Evolutionary conservation across 164 flowering plant species (phyloP).

Genomic region (Echeveria elegans): DNA sequence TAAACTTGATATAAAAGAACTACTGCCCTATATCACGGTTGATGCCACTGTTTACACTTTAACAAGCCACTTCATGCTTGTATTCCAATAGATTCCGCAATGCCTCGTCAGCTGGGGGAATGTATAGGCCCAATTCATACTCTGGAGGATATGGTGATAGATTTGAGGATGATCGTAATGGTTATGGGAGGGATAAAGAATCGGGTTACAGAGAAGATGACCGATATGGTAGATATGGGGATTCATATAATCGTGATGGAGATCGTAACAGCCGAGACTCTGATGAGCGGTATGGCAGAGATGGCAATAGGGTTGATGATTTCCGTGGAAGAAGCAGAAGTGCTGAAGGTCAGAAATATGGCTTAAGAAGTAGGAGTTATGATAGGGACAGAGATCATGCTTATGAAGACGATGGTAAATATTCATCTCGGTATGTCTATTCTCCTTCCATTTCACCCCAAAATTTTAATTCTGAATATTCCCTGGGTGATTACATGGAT

Average conservation of each 20-base stretch:
- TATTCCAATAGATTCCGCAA: neutral
- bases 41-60: neutral
- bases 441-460: neutral
- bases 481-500: neutral
- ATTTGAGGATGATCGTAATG: slow-evolving; percentile 24
- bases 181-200: slow-evolving; percentile 32
- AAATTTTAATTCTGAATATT: neutral
- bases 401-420: slow-evolving; percentile 80
- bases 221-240: slow-evolving; percentile 54
- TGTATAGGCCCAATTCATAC: slow-evolving; percentile 37
- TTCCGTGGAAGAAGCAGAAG: slow-evolving; percentile 60
- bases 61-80: neutral
- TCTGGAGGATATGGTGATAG: slow-evolving; percentile 48
- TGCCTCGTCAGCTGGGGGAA: slow-evolving; percentile 6
- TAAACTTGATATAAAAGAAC: neutral
- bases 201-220: slow-evolving; percentile 82
- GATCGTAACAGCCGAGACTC: slow-evolving; percentile 55
- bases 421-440: slow-evolving; percentile 68
- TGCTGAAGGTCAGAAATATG: slow-evolving; percentile 50
- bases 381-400: slow-evolving; percentile 58
- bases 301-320: slow-evolving; percentile 61
- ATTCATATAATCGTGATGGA: slow-evolving; percentile 49
- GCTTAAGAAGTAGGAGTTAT: slow-evolving; percentile 64
- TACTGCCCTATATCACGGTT: neutral
- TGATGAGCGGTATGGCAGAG: slow-evolving; percentile 39